Conservation (phyloP, 129 eudicot species). For the carrot (Daucus carota) region DH1_v3.0 NC_030386.2:25646501-25647000, state of each 20-base stretch:
- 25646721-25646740: neutral
- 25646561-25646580: neutral
- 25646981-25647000: too few relatives aligned
- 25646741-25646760: neutral
- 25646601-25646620: neutral
- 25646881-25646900: neutral
- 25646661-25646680: neutral
- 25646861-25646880: neutral
- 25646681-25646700: too few relatives aligned
- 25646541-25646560: neutral
- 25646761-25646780: neutral
- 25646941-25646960: too few relatives aligned
- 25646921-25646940: too few relatives aligned
- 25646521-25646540: neutral
- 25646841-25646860: neutral
- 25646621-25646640: too few relatives aligned
- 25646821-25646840: neutral
- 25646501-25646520: neutral
- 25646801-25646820: neutral
- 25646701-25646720: neutral
- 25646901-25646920: too few relatives aligned
- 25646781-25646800: neutral
- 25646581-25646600: neutral
- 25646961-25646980: too few relatives aligned
- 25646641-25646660: neutral